Evolutionary conservation across 495 filamentous ascomycete genomes (phyloP).

Genomic region (Penicillium simplicissimum): DNA sequence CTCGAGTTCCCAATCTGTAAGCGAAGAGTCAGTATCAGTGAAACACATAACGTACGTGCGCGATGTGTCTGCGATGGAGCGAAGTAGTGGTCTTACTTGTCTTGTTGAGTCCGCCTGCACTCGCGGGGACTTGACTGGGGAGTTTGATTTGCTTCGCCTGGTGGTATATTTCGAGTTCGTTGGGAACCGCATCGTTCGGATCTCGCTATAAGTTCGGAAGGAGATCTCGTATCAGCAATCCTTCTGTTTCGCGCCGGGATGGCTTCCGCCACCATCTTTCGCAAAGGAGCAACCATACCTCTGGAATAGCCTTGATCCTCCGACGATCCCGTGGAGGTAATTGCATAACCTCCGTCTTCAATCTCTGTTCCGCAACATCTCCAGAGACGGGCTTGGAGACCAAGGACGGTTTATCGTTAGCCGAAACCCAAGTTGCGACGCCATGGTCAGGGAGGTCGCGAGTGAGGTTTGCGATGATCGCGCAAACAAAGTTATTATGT

Average conservation of each 20-base stretch:
- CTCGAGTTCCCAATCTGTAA: constrained; percentile 81
- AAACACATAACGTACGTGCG: constrained; percentile 4
- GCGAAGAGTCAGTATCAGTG: constrained; percentile 21
- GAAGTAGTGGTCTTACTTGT: constrained; percentile 65
- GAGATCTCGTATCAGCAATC: background rate
- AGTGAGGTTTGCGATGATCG: constrained; percentile 81
- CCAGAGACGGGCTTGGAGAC: constrained; percentile 77
- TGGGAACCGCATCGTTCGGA: constrained; percentile 61
- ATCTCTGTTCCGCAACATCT: constrained; percentile 84
- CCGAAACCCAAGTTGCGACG: constrained; percentile 92
- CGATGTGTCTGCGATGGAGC: constrained; percentile 7
- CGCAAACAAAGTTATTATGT: constrained; percentile 87
- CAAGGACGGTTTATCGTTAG: constrained; percentile 88
- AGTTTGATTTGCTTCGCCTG: constrained; percentile 65
- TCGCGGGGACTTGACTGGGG: constrained; percentile 74
- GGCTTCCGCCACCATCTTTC: background rate
- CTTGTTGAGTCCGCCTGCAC: constrained; percentile 79
- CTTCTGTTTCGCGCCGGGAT: background rate
- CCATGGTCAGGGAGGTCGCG: constrained; percentile 89
- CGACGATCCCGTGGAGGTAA: constrained; percentile 81
- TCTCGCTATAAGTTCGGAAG: constrained; percentile 53
- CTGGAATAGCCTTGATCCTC: constrained; percentile 77
- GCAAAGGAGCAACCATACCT: constrained; percentile 39
- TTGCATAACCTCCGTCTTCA: constrained; percentile 95
- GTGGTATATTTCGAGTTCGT: constrained; percentile 67